Evolutionary conservation across 2,329 filamentous ascomycete genomes (phyloP), one percentile per base, ranked within the genome.

Genomic region (Fusarium equiseti): DNA sequence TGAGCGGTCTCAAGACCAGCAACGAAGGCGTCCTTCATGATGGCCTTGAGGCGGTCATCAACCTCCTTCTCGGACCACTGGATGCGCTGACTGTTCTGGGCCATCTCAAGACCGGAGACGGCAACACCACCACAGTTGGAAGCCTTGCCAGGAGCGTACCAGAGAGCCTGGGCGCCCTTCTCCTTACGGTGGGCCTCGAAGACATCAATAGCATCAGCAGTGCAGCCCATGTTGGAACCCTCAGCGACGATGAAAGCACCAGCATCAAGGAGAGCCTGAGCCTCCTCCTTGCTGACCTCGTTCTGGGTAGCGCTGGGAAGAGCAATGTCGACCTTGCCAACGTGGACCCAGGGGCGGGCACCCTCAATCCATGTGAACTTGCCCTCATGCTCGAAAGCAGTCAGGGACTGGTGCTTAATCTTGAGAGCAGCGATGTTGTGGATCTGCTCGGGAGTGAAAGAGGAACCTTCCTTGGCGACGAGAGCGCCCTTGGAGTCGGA

Each of bases 201-300:
- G 73, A 94, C 86, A 77, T 97, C 92, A 77, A 99, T 98, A 74
- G 95, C 95, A 73, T 92, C 94, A 83, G 96, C 94, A 35, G 95
- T 98, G 87, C 94, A 98, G 72, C 96, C 96, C 96, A 99, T 98
- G 90, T 98, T 98, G 84, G 92, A 96, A 61, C 96, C 96, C 85
- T 99, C 96, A 63, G 96, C 96, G 73, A 98, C 91, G 86, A 94
- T 97, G 80, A 91, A 89, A 79, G 88, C 88, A 74, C 95, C 95
- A 64, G 88, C 88, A 52, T 87, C 87, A 64, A 98, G 89, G 46
- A 98, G 89, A 20, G 88, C 90, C 84, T 93, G 86, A 56, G 95
- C 96, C 87, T 99, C 96, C 77, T 96, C 94, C 79, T 91, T 90
- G 79, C 89, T 94, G 78, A 99, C 94, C 85, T 99, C 96, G 87